Evolutionary conservation across 257 asterid species (phyloP), one percentile per base, ranked within the genome.

Genomic region (Primulina tabacum): DNA sequence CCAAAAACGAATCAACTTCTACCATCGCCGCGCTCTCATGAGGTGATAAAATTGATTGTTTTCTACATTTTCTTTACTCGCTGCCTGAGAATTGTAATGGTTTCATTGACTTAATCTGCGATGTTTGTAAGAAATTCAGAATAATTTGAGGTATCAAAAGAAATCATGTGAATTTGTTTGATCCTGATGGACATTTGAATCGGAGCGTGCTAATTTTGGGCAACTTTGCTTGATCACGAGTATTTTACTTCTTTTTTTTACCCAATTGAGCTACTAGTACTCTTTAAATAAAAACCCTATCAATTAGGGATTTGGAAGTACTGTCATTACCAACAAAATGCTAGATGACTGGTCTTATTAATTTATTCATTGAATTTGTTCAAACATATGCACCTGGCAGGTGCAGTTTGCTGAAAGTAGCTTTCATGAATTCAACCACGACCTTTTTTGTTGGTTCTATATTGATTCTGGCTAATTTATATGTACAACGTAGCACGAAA

Each of bases 11-110:
- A 60, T 28, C 82, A 79, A 67, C 62, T 79, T 40, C 79, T 73
- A 67, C 50, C 73, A 30, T 67, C 82, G 24, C 59, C 81, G 9
- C 57, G 63, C n/a, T 69, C 79, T 73, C 66, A 85, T 71, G 83
- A 74, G 97, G 97, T 90, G 78, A 69, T 76, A 67, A 37, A 38
- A 32, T 16, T 70, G 24, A 59, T 69, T 30, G 21, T 67, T 64
- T 58, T 34, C 58, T 40, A 14, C 12, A 3, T n/a, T 30, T 37
- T 61, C n/a, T 32, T 17, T 29, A 62, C 9, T 7, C 26, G 5
- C 4, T 32, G 40, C 28, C 18, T 11, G 43, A 37, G 60, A 57
- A 9, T 21, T 18, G 53, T 20, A 16, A 64, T 9, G 68, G 4
- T 18, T 35, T 26, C 2, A 20, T 34, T 64, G 52, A 37, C 12